Conservation (phyloP, 1,284 basidiomycete species). For the Melampsora americana region DNA sequence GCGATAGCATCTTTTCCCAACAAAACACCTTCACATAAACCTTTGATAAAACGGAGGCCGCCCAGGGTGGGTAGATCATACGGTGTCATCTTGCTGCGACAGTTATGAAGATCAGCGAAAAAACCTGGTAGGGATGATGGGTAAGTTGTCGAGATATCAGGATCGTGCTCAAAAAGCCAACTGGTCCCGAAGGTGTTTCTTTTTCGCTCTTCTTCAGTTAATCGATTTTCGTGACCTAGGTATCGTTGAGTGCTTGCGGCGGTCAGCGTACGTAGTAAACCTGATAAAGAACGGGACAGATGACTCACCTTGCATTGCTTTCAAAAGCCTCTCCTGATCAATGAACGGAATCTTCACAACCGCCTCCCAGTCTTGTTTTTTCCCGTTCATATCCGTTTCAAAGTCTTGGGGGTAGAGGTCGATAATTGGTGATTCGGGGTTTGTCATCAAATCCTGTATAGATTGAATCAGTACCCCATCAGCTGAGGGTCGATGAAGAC, state of each 20-base stretch:
- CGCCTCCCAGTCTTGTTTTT: conserved; percentile 98
- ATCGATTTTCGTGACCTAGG: conserved; percentile 63
- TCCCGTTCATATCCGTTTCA: conserved; percentile 91
- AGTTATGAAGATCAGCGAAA: conserved; percentile 84
- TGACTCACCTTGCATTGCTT: conserved; percentile 68
- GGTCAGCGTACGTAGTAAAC: background rate
- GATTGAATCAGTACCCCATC: background rate
- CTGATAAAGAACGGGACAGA: background rate
- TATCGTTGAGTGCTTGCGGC: background rate
- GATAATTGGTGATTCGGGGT: conserved; percentile 77
- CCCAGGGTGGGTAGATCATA: conserved; percentile 75
- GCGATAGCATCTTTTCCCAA: conserved; percentile 62
- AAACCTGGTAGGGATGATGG: conserved; percentile 89
- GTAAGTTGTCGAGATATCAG: conserved; percentile 60
- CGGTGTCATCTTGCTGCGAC: conserved; percentile 70
- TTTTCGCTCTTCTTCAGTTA: conserved; percentile 71
- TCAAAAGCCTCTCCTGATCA: conserved; percentile 72
- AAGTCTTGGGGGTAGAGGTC: conserved; percentile 93
- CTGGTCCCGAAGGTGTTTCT: conserved; percentile 79
- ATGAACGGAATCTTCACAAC: conserved; percentile 99
- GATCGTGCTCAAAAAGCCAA: conserved; percentile 71
- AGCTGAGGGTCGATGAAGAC: background rate
- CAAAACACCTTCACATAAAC: conserved; percentile 81
- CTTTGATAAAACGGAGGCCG: conserved; percentile 78
- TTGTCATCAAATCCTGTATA: conserved; percentile 88